Base-by-base conservation (phyloP, 495 filamentous ascomycete species). In the Saxophila tyrrhenica region DNA sequence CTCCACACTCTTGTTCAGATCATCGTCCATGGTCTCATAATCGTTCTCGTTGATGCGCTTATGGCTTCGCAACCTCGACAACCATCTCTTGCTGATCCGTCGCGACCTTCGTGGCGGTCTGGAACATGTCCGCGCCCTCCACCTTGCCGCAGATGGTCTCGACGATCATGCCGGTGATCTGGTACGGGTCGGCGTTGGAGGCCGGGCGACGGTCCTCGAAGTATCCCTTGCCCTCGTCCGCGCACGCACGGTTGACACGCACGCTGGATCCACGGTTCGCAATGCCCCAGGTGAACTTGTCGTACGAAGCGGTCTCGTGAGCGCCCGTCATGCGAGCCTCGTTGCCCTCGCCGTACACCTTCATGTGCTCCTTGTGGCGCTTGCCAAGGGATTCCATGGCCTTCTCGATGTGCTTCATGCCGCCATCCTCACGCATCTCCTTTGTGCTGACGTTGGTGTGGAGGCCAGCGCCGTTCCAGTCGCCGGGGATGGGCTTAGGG, bases 391-490 rank as follows among this genome's bases (percentile, higher is more conserved):
- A 89, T 74, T 87, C 81, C 77, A 92, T 92, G 66, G 79, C 79
- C 51, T 76, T 78, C 76, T 92, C 86, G 62, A 95, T 95, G 70
- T 72, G 66, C 81, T 94, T 94, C 83, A 96, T 94, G 71, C 94
- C 94, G 67, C 89, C 88, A 59, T 94, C 87, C 50, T 76, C 78
- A 65, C 92, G 88, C 77, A 88, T 98, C 60, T 81, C 79, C 70
- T 79, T 78, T 65, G 86, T 87, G 39, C 87, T 94, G 67, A 95
- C 89, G 78, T 96, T 90, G 83, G 76, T 84, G 82, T 98, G 92
- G 41, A 98, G 88, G 76, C 92, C 92, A 57, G 92, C 90, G 69
- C 92, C 94, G 81, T 98, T 98, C 92, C 92, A 98, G 76, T 97
- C 89, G 68, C 92, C 92, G 58, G 89, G 87, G 70, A 98, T 94